phyloP scores from a whole-genome alignment of 768 basidiomycete genomes.

The Lentinula sp. region DNA sequence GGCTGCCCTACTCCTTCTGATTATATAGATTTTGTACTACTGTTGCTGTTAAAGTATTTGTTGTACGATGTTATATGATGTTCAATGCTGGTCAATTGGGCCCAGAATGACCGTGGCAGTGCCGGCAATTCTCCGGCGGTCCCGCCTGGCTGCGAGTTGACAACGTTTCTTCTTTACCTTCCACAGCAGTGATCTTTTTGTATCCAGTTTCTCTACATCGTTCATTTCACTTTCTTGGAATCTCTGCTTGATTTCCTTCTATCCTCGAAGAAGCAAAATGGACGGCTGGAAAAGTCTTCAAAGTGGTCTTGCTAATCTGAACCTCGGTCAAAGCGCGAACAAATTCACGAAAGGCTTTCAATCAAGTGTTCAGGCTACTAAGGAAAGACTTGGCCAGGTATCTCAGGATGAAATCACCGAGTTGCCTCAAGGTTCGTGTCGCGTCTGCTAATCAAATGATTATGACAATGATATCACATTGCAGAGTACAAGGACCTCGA shows the following conservation, averaged over 20 bases:
- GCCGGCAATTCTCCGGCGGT: not conserved
- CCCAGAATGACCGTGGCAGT: not conserved
- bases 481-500: slow-evolving; percentile 96
- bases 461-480: not conserved
- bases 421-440: slow-evolving; percentile 64
- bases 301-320: slow-evolving; percentile 55
- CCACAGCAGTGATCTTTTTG: not conserved
- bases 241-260: not conserved
- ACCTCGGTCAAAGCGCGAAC: slow-evolving; percentile 69
- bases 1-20: no score
- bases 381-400: slow-evolving; percentile 84
- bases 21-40: no score
- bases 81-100: not conserved
- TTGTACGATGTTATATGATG: no score
- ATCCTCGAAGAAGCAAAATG: slow-evolving; percentile 28
- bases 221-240: not conserved
- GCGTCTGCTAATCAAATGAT: not conserved
- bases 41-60: no score
- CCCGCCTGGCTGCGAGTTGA: not conserved
- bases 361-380: slow-evolving; percentile 80
- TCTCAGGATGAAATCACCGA: slow-evolving; percentile 93
- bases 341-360: slow-evolving; percentile 77
- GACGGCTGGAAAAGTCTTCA: slow-evolving; percentile 66
- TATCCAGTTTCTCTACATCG: not conserved
- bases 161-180: not conserved